A percentile compares a stretch with the other conserved stretches of the same genome.
Conservation (phyloP, 164 flowering plant genomes). For the Vitis amurensis region DNA sequence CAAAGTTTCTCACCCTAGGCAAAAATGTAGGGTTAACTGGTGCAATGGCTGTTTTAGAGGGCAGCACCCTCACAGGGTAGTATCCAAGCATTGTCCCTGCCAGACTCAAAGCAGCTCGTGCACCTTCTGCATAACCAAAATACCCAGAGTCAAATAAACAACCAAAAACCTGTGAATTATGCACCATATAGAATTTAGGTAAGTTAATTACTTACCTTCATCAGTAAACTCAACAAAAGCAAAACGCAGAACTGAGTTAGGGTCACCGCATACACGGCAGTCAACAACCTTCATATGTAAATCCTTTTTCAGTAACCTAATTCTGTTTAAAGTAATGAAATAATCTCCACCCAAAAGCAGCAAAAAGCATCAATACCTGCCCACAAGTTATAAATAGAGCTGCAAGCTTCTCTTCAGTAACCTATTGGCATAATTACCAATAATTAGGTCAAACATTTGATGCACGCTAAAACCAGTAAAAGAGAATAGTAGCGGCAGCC, state of each 20-base stretch:
- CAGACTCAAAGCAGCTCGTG: conserved; percentile 62
- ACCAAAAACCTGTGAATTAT: neutral
- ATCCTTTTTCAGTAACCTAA: conserved; percentile 1
- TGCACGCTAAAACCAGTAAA: neutral
- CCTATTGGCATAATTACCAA: conserved; percentile 17
- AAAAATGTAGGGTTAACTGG: conserved; percentile 83
- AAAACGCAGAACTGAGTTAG: conserved; percentile 76
- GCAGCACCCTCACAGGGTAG: conserved; percentile 77
- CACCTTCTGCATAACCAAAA: conserved; percentile 55
- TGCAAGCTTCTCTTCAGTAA: conserved; percentile 79
- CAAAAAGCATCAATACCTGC: conserved; percentile 38
- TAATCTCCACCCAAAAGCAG: neutral
- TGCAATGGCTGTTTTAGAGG: conserved; percentile 89
- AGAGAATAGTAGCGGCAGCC: neutral
- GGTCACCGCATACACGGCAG: conserved; percentile 79
- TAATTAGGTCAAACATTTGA: neutral
- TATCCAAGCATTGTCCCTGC: conserved; percentile 84
- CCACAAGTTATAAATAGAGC: conserved; percentile 68
- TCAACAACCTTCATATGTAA: conserved; percentile 59
- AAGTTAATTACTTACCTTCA: conserved; percentile 43
- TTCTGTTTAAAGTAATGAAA: neutral
- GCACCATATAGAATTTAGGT: neutral
- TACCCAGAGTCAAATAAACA: neutral
- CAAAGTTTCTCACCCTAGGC: conserved; percentile 58
- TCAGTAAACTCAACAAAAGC: conserved; percentile 84